phyloP scores from a whole-genome alignment of 2,329 filamentous ascomycete genomes.

The Ophiostoma triangulosporum region DNA sequence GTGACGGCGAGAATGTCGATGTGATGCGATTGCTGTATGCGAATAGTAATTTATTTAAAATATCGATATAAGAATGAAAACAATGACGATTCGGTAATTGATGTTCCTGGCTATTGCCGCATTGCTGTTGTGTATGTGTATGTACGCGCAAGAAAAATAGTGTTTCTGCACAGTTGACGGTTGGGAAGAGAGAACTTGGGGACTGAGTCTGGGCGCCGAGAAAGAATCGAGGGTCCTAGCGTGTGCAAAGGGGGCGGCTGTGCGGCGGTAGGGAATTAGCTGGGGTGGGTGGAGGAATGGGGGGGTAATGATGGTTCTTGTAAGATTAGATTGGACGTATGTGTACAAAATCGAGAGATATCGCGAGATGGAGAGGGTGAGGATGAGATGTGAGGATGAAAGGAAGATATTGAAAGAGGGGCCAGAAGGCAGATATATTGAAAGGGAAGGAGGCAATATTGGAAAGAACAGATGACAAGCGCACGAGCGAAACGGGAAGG shows the following conservation, averaged over 20 bases:
- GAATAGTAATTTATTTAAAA: too few species aligned
- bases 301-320: background rate
- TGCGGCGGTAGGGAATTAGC: background rate
- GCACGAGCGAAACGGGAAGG: background rate
- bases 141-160: slow-evolving; percentile 3
- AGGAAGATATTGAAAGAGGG: background rate
- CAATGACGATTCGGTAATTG: background rate
- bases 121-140: too few species aligned
- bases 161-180: background rate
- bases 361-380: background rate
- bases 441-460: background rate
- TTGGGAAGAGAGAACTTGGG: background rate
- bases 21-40: background rate
- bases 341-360: background rate
- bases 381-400: background rate
- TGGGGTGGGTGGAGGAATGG: background rate
- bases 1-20: background rate
- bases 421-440: background rate
- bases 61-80: background rate
- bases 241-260: slow-evolving; percentile 3
- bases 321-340: background rate
- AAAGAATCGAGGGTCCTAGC: slow-evolving; percentile 4
- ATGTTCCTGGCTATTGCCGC: background rate
- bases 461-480: background rate
- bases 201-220: slow-evolving; percentile 9